Base-by-base conservation (phyloP, 129 eudicot species). In the Erigeron canadensis region DNA sequence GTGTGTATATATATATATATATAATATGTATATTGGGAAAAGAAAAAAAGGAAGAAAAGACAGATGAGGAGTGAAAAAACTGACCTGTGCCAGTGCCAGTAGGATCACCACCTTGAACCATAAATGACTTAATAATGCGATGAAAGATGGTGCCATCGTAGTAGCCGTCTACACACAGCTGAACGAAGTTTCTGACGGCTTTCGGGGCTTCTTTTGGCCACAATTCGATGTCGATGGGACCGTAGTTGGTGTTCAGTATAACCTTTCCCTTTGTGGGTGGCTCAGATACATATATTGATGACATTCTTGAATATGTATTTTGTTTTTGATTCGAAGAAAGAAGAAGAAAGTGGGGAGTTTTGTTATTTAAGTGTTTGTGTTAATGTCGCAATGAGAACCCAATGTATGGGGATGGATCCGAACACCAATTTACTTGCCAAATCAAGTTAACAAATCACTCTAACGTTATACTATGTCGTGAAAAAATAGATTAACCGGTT, bases 141-240 rank as follows among this genome's bases (percentile, higher is more conserved):
- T 92, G 98, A 72, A 92, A 92, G 19, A 87, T 83, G 51, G 96
- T 86, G 76, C 85, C 73, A 60, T 92, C 85, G 56, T 86, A 92
- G 86, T 92, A 92, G 0, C 98, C 98, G 60, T 92, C 98, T 15
- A 92, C 81, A 79, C 98, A 89, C 16, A 92, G 78, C 81, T 92
- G 98, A 19, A 92, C 96, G 86, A 92, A 92, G 72, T 92, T 92
- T 54, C 96, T 69, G 2, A 85, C 96, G 60, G 98, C 98, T 72
- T 92, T 92, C 0, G 98, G 98, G 4, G 98, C 95, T 81, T 92
- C 98, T 72, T 92, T 92, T 0, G 98, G 96, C 98, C 98, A 92
- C 8, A 92, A 83, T 76, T 92, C 98, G 51, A 92, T 85, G 84
- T 92, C 98, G 34, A 92, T 50, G 4, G 98, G 85, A 1, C 98